Base-by-base conservation (phyloP, 129 eudicot genomes). In the Solidago caesia region DNA sequence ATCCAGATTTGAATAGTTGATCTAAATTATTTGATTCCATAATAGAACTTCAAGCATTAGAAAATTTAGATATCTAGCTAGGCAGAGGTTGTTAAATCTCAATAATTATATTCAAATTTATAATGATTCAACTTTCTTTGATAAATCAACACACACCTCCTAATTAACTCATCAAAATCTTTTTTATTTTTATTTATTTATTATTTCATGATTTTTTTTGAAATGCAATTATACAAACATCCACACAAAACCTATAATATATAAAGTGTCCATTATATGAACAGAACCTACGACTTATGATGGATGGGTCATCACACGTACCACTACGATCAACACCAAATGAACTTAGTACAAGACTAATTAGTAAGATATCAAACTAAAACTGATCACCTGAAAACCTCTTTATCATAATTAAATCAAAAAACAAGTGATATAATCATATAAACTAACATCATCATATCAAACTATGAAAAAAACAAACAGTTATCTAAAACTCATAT, bases 81-180 rank as follows among this genome's bases (percentile, higher is more conserved):
- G 25, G 13, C 15, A 58, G 10, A 33, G 51, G 21, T 21, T 21
- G 14, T 7, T 49, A 45, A 71, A 71, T 44, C 66, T n/a, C 74
- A 79, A 53, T 53, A 67, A 65, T 56, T 72, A 61, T 33, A 11
- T 64, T 63, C 67, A 71, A 66, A 64, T 44, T 44, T 7, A 44
- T 48, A 65, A 72, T 72, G 43, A 72, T 79, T 44, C 2, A 77
- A 45, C 62, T 77, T 56, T 48, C 68, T 72, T 64, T 44, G 4
- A 79, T 62, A 44, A 68, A 56, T 72, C 62, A 72, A 65, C 75
- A 68, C 47, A 44, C 56, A 44, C 69, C 51, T 76, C 73, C 10
- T 16, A 42, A n/a, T n/a, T n/a, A n/a, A 53, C 21, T 73, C 58
- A 66, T 27, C 60, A 79, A 44, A 53, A 2, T 55, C 39, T 72